Evolutionary conservation across 306 rosid species (phyloP), one percentile per base, ranked within the genome.

Genomic region (Coriaria nepalensis): DNA sequence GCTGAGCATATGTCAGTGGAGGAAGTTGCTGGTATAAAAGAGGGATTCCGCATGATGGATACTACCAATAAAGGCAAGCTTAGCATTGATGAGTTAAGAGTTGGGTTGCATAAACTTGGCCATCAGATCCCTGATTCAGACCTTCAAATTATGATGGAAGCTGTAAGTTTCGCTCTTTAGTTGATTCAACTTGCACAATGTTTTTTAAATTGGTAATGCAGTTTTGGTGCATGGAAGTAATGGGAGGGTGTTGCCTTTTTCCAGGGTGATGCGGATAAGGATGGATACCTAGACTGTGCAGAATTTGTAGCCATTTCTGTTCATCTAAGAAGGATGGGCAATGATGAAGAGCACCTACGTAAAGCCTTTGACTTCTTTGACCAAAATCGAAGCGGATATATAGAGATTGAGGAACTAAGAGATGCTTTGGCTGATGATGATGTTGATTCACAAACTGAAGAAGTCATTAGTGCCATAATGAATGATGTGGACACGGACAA

Each of bases 401-500:
- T 92, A 50, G 98, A 85, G 70, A 67, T 92, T n/a, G 96, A 78
- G 47, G 98, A 92, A 75, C 69, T 92, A 38, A 70, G 83, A 11
- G 32, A 35, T 5, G 68, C 81, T 65, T 63, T 92, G 63, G 64
- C 63, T 3, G 69, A 74, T 67, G 69, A 74, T 67, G 96, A 92
- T 10, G 53, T 75, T 49, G 93, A 75, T 32, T 50, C 67, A 36
- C 63, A 65, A 64, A 46, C 50, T 60, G 98, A 92, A 68, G 96
- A 88, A 56, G 86, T 92, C 50, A 53, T 79, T 7, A 65, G 55
- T 49, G 94, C 86, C 57, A 85, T 92, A 55, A 79, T 92, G 72
- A 64, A 61, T 47, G 98, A 92, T 2, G 98, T 92, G 54, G 98
- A 92, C 71, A 77, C 96, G 5, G 96, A 92, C 71, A 85, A 92